Conservation (phyloP, 2,329 filamentous ascomycete species). For the Xylariales sp. region DNA sequence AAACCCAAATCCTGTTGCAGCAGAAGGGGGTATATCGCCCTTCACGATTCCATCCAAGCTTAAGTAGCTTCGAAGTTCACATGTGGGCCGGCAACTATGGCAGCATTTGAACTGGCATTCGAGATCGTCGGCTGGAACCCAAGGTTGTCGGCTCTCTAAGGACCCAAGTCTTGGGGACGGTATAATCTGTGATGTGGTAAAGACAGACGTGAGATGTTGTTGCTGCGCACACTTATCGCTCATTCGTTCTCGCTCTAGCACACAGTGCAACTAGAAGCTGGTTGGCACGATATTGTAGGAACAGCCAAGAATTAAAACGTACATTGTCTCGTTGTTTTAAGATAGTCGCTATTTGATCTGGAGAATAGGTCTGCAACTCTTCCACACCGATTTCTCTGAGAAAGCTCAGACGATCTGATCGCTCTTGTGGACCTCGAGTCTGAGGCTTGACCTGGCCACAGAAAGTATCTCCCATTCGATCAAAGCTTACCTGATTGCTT, state of each 20-base stretch:
- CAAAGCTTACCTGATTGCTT: conserved; percentile 16
- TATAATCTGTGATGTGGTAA: conserved; percentile 2
- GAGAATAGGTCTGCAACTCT: conserved; percentile 39
- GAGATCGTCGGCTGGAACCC: conserved; percentile 28
- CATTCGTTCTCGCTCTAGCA: conserved; percentile 20
- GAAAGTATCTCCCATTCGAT: conserved; percentile 29
- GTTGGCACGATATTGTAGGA: no score
- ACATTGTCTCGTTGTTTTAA: conserved; percentile 48
- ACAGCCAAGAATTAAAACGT: no score
- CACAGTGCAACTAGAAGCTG: conserved; percentile 30
- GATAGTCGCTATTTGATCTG: conserved; percentile 41
- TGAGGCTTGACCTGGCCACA: conserved; percentile 28
- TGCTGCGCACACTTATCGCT: no score
- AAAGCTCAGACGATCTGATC: conserved; percentile 38
- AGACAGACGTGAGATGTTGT: no score
- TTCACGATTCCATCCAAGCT: conserved; percentile 45
- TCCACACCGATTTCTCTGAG: conserved; percentile 38
- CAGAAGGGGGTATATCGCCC: conserved; percentile 45
- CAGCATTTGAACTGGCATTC: conserved; percentile 51
- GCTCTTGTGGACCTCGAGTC: conserved; percentile 33
- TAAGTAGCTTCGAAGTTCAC: conserved; percentile 39
- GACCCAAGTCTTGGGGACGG: conserved; percentile 13
- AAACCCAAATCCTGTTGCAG: conserved; percentile 50
- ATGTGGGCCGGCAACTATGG: conserved; percentile 40
- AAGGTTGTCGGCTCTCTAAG: conserved; percentile 24